A percentile compares a stretch with the other conserved stretches of the same genome.
phyloP scores from a whole-genome alignment of 345 rosid genomes.

The Clausena lansium region DNA sequence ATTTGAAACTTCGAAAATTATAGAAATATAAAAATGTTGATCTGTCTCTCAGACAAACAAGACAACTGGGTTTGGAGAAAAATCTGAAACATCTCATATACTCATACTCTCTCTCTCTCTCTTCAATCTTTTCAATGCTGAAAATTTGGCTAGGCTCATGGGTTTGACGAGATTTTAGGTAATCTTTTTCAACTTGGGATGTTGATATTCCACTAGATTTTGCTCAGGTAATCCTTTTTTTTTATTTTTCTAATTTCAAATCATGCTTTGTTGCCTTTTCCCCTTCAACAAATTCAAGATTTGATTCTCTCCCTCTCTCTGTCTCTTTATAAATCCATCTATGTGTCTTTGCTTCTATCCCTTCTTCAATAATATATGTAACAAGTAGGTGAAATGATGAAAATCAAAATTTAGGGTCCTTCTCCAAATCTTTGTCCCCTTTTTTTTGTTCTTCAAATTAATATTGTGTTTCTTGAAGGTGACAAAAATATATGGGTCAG shows the following conservation, averaged over 20 bases:
- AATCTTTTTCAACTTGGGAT: constrained; percentile 19
- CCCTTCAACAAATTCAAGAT: background rate
- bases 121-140: constrained; percentile 11
- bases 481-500: constrained; percentile 32
- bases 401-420: constrained; percentile 19
- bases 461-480: constrained; percentile 23
- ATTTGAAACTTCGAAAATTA: constrained; percentile 2
- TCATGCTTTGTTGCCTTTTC: background rate
- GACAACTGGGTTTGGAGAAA: constrained; percentile 24
- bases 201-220: constrained; percentile 21
- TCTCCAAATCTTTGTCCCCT: constrained; percentile 5
- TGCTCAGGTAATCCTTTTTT: constrained; percentile 12
- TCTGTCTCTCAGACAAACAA: constrained; percentile 41
- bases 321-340: background rate
- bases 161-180: constrained; percentile 41
- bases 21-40: background rate
- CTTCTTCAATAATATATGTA: background rate
- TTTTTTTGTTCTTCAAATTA: background rate
- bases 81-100: constrained; percentile 30
- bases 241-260: constrained; percentile 21
- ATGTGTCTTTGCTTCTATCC: background rate
- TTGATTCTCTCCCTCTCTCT: background rate
- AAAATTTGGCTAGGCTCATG: constrained; percentile 33
- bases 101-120: constrained; percentile 20
- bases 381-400: background rate